phyloP scores from a whole-genome alignment of 495 filamentous ascomycete genomes.

The Penicillium roqueforti region DNA sequence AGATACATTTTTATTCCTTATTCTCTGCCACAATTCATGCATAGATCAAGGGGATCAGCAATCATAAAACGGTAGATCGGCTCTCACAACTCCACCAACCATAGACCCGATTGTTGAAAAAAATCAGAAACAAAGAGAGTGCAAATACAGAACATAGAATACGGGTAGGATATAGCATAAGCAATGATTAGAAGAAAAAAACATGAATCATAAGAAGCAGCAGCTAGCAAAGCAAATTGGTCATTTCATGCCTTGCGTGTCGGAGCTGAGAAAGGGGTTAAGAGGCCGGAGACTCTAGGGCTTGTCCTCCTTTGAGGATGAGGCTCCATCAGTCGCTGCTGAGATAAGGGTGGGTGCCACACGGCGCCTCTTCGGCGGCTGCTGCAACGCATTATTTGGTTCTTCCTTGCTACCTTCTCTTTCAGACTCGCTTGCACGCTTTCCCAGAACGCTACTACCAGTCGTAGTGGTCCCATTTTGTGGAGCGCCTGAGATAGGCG shows the following conservation, averaged over 20 bases:
- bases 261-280: not conserved
- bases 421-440: slow-evolving; percentile 51
- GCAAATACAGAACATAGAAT: not conserved
- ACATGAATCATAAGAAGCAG: slow-evolving; percentile 2
- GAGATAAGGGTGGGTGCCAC: slow-evolving; percentile 71
- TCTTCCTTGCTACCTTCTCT: slow-evolving; percentile 60
- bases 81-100: not conserved
- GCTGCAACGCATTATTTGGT: slow-evolving; percentile 20
- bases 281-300: not conserved
- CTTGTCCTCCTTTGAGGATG: slow-evolving; percentile 19
- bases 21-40: slow-evolving; percentile 1
- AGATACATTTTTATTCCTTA: not conserved
- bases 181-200: not conserved
- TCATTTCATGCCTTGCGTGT: not conserved
- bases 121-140: not conserved
- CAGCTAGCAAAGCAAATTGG: slow-evolving; percentile 6
- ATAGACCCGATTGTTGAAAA: not conserved
- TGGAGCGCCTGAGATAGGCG: slow-evolving; percentile 51
- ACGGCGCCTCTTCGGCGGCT: slow-evolving; percentile 66
- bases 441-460: slow-evolving; percentile 49
- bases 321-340: slow-evolving; percentile 19
- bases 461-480: slow-evolving; percentile 42
- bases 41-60: not conserved
- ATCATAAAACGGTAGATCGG: not conserved
- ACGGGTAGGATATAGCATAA: slow-evolving; percentile 2